Conservation (phyloP, 352 stramenopile species). For the Globisporangium ultimum region DNA sequence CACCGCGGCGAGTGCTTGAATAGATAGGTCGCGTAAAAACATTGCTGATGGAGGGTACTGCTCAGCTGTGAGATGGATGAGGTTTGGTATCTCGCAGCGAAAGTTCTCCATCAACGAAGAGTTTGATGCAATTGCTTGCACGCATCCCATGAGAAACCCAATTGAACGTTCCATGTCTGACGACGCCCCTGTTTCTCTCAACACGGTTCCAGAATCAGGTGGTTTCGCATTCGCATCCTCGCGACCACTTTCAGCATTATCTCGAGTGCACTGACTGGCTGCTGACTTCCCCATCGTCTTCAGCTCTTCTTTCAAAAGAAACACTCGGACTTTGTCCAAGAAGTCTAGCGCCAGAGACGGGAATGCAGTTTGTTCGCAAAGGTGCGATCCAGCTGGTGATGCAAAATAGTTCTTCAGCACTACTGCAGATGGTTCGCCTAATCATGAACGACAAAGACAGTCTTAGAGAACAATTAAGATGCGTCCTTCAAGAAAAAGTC, state of each 20-base stretch:
- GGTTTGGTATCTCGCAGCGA: slow-evolving; percentile 64
- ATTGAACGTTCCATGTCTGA: slow-evolving; percentile 33
- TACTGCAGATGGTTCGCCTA: slow-evolving; percentile 34
- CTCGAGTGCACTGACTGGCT: not conserved
- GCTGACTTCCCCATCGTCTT: slow-evolving; percentile 14
- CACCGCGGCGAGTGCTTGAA: slow-evolving; percentile 39
- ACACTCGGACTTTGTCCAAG: slow-evolving; percentile 44
- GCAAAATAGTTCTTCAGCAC: slow-evolving; percentile 54
- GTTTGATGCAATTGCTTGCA: slow-evolving; percentile 54
- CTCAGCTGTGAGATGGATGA: slow-evolving; percentile 58
- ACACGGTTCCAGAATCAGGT: too few relatives aligned
- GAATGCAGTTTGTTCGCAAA: slow-evolving; percentile 75
- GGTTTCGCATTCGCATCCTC: too few relatives aligned
- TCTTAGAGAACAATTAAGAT: not conserved
- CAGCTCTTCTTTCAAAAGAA: slow-evolving; percentile 48
- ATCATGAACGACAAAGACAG: not conserved
- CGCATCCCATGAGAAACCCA: slow-evolving; percentile 57
- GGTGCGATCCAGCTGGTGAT: slow-evolving; percentile 23
- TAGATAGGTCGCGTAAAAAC: slow-evolving; percentile 47
- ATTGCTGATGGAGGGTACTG: slow-evolving; percentile 47
- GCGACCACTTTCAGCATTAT: not conserved
- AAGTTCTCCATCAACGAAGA: slow-evolving; percentile 53
- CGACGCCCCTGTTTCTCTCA: not conserved
- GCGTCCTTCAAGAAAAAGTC: not conserved
- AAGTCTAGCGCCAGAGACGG: slow-evolving; percentile 69